A percentile compares a stretch with the other conserved stretches of the same genome.
These are phyloP conservation scores for Pseudogymnoascus sp. DNA, from an alignment of 2,329 filamentous ascomycete species.

Conservation along the genomic window DNA sequence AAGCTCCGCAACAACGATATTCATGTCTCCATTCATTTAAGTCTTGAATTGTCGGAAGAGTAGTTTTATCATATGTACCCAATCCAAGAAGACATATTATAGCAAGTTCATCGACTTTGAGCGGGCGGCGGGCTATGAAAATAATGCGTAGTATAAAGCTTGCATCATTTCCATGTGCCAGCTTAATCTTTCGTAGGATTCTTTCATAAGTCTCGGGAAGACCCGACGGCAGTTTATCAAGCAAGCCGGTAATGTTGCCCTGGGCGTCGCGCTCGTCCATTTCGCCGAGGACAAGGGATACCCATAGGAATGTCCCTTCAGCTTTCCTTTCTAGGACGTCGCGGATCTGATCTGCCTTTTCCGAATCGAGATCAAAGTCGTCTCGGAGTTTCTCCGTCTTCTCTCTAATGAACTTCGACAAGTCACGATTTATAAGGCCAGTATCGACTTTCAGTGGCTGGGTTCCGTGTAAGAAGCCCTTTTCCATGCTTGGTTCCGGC, in stretches of 20 bases:
- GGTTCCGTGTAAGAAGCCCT: not conserved
- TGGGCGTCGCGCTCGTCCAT: conserved; percentile 15
- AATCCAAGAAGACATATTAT: not conserved
- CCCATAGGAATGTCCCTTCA: conserved; percentile 34
- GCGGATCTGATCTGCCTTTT: not conserved
- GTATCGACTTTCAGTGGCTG: not conserved
- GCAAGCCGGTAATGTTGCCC: not conserved
- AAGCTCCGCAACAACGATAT: conserved; percentile 27
- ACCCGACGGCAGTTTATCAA: not conserved
- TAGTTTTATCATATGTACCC: not conserved
- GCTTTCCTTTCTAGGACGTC: conserved; percentile 15
- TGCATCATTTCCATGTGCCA: not conserved
- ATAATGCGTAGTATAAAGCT: not conserved
- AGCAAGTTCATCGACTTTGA: not conserved
- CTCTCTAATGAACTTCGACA: not conserved
- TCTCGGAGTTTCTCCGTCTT: not conserved
- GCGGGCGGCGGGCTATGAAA: not conserved
- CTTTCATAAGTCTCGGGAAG: not conserved
- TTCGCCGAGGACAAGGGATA: conserved; percentile 30
- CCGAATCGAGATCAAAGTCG: not conserved
- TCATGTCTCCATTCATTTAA: not conserved
- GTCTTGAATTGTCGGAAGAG: not conserved
- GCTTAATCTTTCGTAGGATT: not conserved
- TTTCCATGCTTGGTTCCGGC: not conserved
- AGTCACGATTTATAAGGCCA: not conserved